These are phyloP conservation scores for Tetracentron sinense DNA, from an alignment of 164 flowering plant genomes.

Conservation along the genomic window DNA sequence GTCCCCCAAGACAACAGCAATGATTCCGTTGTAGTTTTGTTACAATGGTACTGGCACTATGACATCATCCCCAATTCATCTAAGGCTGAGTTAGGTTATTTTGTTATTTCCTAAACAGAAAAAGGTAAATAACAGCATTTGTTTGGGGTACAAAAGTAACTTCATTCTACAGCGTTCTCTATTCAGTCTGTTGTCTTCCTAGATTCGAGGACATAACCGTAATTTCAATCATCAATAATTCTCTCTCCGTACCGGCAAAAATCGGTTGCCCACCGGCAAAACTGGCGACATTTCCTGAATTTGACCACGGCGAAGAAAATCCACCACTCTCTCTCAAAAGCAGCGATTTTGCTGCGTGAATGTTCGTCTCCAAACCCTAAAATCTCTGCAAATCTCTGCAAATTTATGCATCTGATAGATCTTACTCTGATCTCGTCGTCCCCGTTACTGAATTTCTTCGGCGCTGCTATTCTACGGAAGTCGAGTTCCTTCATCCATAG, in stretches of 20 bases:
- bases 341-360: slow-evolving; percentile 6
- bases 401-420: background rate
- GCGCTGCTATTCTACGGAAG: slow-evolving; percentile 10
- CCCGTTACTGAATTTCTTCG: slow-evolving; percentile 2
- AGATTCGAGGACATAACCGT: background rate
- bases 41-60: no score
- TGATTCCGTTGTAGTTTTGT: no score
- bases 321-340: slow-evolving; percentile 3
- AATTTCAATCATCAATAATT: background rate
- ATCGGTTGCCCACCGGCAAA: slow-evolving; percentile 23
- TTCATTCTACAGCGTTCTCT: no score
- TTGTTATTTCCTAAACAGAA: no score
- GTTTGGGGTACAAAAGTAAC: no score
- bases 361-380: slow-evolving; percentile 10
- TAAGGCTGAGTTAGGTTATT: no score
- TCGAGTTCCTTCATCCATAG: slow-evolving; percentile 1
- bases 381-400: slow-evolving; percentile 8
- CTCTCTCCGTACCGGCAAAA: slow-evolving; percentile 19
- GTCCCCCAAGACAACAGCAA: no score
- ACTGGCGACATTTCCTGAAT: slow-evolving; percentile 24
- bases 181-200: no score
- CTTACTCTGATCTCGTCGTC: slow-evolving; percentile 3
- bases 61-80: no score
- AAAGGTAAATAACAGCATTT: no score
- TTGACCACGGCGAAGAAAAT: background rate